A percentile compares a stretch with the other conserved stretches of the same genome.
These are phyloP conservation scores for Pyrus betulifolia DNA, from an alignment of 306 rosid species.

Conservation along the genomic window DNA sequence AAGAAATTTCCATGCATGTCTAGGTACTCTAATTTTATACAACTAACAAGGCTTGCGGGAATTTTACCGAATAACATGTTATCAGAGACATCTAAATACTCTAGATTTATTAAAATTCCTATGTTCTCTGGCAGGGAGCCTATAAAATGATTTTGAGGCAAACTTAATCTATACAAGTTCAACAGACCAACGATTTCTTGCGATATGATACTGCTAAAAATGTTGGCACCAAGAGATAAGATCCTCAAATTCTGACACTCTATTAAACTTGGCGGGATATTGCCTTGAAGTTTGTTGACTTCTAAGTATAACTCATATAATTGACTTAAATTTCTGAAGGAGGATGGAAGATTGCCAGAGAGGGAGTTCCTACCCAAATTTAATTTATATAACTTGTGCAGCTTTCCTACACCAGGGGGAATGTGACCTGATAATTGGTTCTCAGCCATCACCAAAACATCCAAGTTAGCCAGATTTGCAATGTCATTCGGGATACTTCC, in stretches of 20 bases:
- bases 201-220: background rate
- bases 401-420: background rate
- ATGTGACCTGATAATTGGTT: background rate
- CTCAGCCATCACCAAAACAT: rapidly evolving
- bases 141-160: background rate
- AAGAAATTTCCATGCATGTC: background rate
- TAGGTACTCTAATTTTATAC: background rate
- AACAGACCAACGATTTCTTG: background rate
- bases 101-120: background rate
- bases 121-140: background rate
- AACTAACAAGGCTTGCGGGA: background rate
- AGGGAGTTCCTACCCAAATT: background rate
- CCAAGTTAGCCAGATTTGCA: background rate
- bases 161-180: background rate
- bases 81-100: background rate
- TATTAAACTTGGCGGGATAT: background rate
- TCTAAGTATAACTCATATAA: background rate
- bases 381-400: background rate
- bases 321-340: background rate
- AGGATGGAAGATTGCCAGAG: background rate
- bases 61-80: background rate
- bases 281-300: background rate
- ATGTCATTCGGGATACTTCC: background rate
- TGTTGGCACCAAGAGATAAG: rapidly evolving
- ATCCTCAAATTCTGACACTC: background rate